These are phyloP conservation scores for Daucus carota DNA, from an alignment of 129 eudicot species.

Conservation along the genomic window DH1_v3.0 NC_030382.2:39325501-39326000, in stretches of 20 bases:
- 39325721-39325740: no score
- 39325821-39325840: constrained; percentile 22
- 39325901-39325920: constrained; percentile 8
- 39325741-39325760: no score
- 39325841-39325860: constrained; percentile 20
- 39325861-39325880: constrained; percentile 16
- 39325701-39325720: not conserved
- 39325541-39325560: constrained; percentile 67
- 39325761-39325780: not conserved
- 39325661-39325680: not conserved
- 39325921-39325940: constrained; percentile 14
- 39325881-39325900: constrained; percentile 10
- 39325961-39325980: constrained; percentile 16
- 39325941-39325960: constrained; percentile 9
- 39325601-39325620: constrained; percentile 53
- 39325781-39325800: not conserved
- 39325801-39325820: not conserved
- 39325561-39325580: constrained; percentile 66
- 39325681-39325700: not conserved
- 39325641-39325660: constrained; percentile 52
- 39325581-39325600: constrained; percentile 62
- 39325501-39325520: constrained; percentile 48
- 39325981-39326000: constrained; percentile 16
- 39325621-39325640: constrained; percentile 52
- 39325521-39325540: constrained; percentile 43